Evolutionary conservation across 129 eudicot genomes (phyloP).

Genomic region (Chrysanthemum lavandulifolium): DNA sequence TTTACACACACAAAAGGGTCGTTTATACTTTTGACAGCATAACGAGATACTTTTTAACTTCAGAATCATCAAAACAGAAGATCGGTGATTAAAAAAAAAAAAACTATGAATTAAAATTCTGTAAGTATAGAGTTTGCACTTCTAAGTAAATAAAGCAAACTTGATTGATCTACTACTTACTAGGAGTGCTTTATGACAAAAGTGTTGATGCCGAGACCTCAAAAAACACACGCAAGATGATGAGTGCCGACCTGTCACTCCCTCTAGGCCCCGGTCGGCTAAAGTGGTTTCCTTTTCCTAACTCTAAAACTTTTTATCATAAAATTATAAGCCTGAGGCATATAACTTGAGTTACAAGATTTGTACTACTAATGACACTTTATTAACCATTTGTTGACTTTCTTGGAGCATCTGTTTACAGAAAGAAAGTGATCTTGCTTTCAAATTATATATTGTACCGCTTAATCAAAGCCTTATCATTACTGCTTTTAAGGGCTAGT

Average conservation of each 20-base stretch:
- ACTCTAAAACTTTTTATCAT: neutral
- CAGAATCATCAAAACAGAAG: no score
- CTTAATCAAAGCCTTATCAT: slow-evolving; percentile 17
- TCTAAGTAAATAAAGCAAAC: neutral
- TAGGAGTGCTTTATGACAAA: slow-evolving; percentile 9
- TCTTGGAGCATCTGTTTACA: slow-evolving; percentile 11
- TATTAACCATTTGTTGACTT: neutral
- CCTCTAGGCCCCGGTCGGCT: slow-evolving; percentile 18
- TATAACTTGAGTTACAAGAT: slow-evolving; percentile 26
- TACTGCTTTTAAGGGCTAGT: slow-evolving; percentile 23
- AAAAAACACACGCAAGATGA: slow-evolving; percentile 17
- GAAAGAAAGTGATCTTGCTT: slow-evolving; percentile 10
- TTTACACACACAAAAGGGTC: neutral
- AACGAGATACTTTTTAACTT: neutral
- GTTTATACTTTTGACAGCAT: slow-evolving; percentile 14
- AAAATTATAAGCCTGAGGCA: neutral
- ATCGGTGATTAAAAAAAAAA: neutral
- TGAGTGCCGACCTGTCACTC: slow-evolving; percentile 7
- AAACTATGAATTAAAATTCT: neutral
- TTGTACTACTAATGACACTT: slow-evolving; percentile 18
- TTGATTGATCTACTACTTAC: neutral
- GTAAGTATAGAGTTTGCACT: neutral
- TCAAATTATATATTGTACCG: neutral
- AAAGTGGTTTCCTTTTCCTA: slow-evolving; percentile 15
- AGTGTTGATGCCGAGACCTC: neutral